Base-by-base conservation (phyloP, 441 rosid species). In the Pelargonium cotyledonis region DNA sequence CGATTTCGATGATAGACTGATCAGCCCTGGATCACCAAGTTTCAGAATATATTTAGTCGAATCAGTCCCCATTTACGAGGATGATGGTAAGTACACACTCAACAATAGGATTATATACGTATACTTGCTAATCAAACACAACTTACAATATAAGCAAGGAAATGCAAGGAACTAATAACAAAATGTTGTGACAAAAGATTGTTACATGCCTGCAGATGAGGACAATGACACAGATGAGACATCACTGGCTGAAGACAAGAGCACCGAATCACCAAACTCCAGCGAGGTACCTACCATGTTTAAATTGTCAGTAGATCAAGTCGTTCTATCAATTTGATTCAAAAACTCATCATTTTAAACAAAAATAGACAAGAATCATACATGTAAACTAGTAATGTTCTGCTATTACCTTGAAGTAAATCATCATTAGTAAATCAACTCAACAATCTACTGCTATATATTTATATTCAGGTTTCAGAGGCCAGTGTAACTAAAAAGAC, bases 1-100 rank as follows among this genome's bases (percentile, higher is more conserved):
- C 40, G 64, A 68, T 43, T 55, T 75, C 2, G 79, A 68, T 15
- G 80, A 70, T 51, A 62, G 68, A 29, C 43, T 68, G 53, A 35
- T 73, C 19, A 78, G 68, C 70, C 82, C 84, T 49, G 81, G 82
- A 69, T 88, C 96, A 11, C 95, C 96, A 9, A 89, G 94, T 75
- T 90, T 92, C 82, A 86, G 90, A 72, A 81, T 89, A 53, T 92
- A 87, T 78, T 88, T 82, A 72, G 41, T 73, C 4, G 78, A 85
- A 69, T 69, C 87, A 43, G 19, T 65, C 3, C 65, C 1, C 12
- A 43, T 26, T 29, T 6, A 14, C 62, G 69, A 69, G 14, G 79
- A 73, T 16, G 77, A 83, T 1, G 70, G 80, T 66, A 70, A 78
- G 78, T 67, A 31, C 38, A 31, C 38, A 53, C 21, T 53, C 9